Evolutionary conservation across 305 asterid species (phyloP), one percentile per base, ranked within the genome.

Genomic region (Fraxinus albicans): DNA sequence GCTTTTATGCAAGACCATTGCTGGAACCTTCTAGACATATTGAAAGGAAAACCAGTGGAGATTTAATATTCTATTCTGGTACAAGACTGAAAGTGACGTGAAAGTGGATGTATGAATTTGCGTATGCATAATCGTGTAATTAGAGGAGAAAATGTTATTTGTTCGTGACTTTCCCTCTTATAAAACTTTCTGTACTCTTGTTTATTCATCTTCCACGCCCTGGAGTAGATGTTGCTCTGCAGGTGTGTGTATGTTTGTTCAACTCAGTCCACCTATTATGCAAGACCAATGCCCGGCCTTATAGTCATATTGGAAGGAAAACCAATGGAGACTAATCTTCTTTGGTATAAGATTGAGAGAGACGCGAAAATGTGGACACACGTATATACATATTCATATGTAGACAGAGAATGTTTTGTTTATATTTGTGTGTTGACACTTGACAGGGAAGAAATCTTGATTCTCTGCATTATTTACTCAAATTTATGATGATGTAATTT

Each of bases 401-500:
- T 2, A 53, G 31, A 40, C 21, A 12, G 55, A 4, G 4, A 36
- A 23, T 63, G 6, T 38, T 19, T 29, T 38, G 79, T 74, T 25
- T 50, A 21, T 60, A 23, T 33, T 76, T 75, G 42, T 19, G 33
- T 27, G 60, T n/a, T 65, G 67, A 29, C 47, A 8, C 17, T n/a
- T 65, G 44, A 29, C 67, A 13, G 17, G 40, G 70, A 50, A 31
- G 63, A 60, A 21, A 33, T 38, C 33, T 76, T 53, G 63, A 84
- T 17, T 82, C 72, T 40, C 58, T 23, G 33, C 33, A 40, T 34
- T 73, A 44, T 17, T 21, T 33, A 38, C 77, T 15, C 36, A 8
- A 63, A 79, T 35, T 3, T 76, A 63, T 63, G 33, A 63, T 23
- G 35, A 67, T 81, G 10, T 73, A 13, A 63, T 78, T 72, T 78